Evolutionary conservation across 2,329 filamentous ascomycete species (phyloP).

Genomic region (Paracoccidioides brasiliensis): DNA sequence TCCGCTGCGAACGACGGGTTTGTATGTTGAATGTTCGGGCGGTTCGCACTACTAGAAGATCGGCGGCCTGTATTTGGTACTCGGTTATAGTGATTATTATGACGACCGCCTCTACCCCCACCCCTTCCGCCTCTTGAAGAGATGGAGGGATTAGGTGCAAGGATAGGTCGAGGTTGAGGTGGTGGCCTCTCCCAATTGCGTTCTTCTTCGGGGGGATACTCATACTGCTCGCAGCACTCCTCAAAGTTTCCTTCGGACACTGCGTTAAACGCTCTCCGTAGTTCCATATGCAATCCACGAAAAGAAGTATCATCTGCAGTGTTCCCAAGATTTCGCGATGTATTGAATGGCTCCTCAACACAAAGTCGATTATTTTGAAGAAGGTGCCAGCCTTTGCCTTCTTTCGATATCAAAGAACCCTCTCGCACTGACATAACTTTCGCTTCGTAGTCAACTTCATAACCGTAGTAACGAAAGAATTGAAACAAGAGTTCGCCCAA

Average conservation of each 20-base stretch:
- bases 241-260: conserved; percentile 66
- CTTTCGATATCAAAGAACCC: conserved; percentile 64
- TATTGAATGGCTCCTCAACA: conserved; percentile 95
- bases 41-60: conserved; percentile 44
- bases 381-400: conserved; percentile 78
- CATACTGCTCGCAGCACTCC: conserved; percentile 75
- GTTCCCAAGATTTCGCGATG: conserved; percentile 76
- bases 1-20: conserved; percentile 27
- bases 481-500: conserved; percentile 80
- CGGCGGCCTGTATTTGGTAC: conserved; percentile 37
- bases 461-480: conserved; percentile 89
- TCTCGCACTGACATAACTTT: conserved; percentile 72
- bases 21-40: conserved; percentile 26
- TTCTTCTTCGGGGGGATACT: conserved; percentile 72
- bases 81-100: conserved; percentile 37
- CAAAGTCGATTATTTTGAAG: conserved; percentile 72
- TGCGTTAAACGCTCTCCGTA: conserved; percentile 75
- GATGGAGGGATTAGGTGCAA: conserved; percentile 31
- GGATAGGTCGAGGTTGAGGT: conserved; percentile 42
- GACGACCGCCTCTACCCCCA: conserved; percentile 37
- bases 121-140: conserved; percentile 38
- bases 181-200: conserved; percentile 43
- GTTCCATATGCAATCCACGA: conserved; percentile 75
- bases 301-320: conserved; percentile 94
- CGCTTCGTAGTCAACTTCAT: conserved; percentile 83